These are phyloP conservation scores for Aspergillus sp. DNA, from an alignment of 2,329 filamentous ascomycete species.

Conservation along the genomic window DNA sequence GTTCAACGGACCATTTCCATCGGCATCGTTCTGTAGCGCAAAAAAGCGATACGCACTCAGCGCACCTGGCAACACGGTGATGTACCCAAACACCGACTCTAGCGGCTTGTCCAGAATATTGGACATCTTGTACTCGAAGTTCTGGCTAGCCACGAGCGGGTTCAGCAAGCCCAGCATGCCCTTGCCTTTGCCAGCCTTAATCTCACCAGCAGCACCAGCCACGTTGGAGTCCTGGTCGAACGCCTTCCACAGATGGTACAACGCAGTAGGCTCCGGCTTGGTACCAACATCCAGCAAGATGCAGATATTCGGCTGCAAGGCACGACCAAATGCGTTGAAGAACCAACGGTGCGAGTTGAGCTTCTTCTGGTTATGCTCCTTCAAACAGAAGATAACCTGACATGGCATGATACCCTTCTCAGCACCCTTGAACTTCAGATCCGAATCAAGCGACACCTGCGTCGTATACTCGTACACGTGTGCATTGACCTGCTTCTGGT, in stretches of 20 bases:
- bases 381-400: constrained; percentile 97
- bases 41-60: constrained; percentile 95
- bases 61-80: constrained; percentile 92
- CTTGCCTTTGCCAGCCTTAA: constrained; percentile 93
- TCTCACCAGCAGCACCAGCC: constrained; percentile 93
- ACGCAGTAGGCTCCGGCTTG: constrained; percentile 77
- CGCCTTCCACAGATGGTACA: constrained; percentile 99
- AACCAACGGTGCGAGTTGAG: constrained; percentile 99
- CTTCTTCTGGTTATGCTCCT: constrained; percentile 97
- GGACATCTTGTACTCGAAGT: constrained; percentile 99
- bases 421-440: constrained; percentile 97
- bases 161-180: constrained; percentile 81
- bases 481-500: constrained; percentile 89
- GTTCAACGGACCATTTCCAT: constrained; percentile 88
- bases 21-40: constrained; percentile 93
- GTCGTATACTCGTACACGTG: constrained; percentile 99
- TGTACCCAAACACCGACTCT: constrained; percentile 96
- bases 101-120: constrained; percentile 98
- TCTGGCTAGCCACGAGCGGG: constrained; percentile 91
- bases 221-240: constrained; percentile 98
- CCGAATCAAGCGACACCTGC: constrained; percentile 90
- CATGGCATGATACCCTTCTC: constrained; percentile 98
- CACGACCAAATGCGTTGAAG: constrained; percentile 94
- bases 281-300: constrained; percentile 96
- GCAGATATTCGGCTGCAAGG: constrained; percentile 92